Base-by-base conservation (phyloP, 768 basidiomycete species). In the Podaxis rugospora region DNA sequence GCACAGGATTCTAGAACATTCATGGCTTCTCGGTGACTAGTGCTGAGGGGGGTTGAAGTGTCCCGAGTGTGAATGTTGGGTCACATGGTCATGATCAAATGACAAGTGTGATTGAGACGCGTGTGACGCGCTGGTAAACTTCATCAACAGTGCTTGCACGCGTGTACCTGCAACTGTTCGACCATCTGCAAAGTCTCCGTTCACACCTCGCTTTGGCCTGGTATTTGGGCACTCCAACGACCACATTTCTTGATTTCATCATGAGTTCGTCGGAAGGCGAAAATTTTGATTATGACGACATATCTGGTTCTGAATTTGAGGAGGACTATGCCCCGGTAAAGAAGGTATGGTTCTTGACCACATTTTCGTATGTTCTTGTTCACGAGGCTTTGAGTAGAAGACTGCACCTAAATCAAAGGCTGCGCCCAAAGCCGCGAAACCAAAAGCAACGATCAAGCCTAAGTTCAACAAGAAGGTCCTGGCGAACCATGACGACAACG, bases 181-280 rank as follows among this genome's bases (percentile, higher is more conserved):
- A 51, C 58, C n/a, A 44, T 28, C 37, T 28, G n/a, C 27, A 57
- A 49, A 36, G 5, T 25, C 13, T 21, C 25, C 49, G 7, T 14
- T 49, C 7, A 44, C 46, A 7, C 21, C 32, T 25, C 21, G 10
- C 25, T 18, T 23, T 5, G 42, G n/a, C 47, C 23, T 6, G 6
- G 16, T 21, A 42, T 14, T 36, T 40, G 5, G 23, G 32, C n/a
- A 7, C 27, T 16, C 13, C 35, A 13, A n/a, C 37, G 18, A 52
- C 16, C 10, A 37, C 9, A 40, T 21, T 4, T 21, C 36, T n/a
- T n/a, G 10, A 46, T n/a, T 40, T 52, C 54, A 70, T 64, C 57
- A 91, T 92, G 90, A 89, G 85, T 73, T 88, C 87, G 57, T 88
- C 88, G 10, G 89, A 88, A 69, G 82, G 72, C 54, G 90, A 92